phyloP scores from a whole-genome alignment of 805 yeast genomes.

The Saturnispora saitoi region DNA sequence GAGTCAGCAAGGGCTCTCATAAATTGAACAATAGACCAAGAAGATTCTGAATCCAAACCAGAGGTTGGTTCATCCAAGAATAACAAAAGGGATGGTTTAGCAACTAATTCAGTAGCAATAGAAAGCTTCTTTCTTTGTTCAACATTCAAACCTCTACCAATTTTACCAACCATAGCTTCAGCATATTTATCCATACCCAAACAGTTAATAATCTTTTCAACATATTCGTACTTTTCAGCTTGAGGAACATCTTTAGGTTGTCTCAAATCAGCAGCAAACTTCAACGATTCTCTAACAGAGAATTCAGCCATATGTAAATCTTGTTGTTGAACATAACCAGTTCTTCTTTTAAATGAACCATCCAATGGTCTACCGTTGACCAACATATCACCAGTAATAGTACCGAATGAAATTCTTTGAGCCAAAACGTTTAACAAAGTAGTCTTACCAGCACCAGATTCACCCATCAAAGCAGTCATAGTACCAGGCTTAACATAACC shows the following conservation, averaged over 20 bases:
- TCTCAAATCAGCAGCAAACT: slow-evolving; percentile 43
- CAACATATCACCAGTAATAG: slow-evolving; percentile 47
- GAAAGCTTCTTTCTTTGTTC: slow-evolving; percentile 47
- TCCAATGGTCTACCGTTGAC: slow-evolving; percentile 45
- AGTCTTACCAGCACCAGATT: slow-evolving; percentile 56
- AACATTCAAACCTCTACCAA: slow-evolving; percentile 43
- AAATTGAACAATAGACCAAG: slow-evolving; percentile 48
- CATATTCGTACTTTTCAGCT: slow-evolving; percentile 34
- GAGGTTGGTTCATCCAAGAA: slow-evolving; percentile 57
- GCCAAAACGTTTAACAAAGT: slow-evolving; percentile 46
- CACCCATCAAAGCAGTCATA: slow-evolving; percentile 54
- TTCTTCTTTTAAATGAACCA: slow-evolving; percentile 43
- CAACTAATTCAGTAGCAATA: slow-evolving; percentile 47
- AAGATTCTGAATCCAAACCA: slow-evolving; percentile 49
- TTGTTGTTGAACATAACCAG: slow-evolving; percentile 50
- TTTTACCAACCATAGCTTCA: slow-evolving; percentile 41
- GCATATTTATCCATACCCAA: slow-evolving; percentile 38
- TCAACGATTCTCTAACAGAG: slow-evolving; percentile 43
- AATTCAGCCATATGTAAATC: slow-evolving; percentile 43
- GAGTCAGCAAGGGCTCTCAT: slow-evolving; percentile 41
- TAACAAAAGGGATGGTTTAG: slow-evolving; percentile 42
- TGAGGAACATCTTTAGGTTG: slow-evolving; percentile 33
- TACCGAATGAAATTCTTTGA: slow-evolving; percentile 43
- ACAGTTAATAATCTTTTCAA: slow-evolving; percentile 33
- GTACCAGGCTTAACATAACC: slow-evolving; percentile 45